A percentile compares a stretch with the other conserved stretches of the same genome.
phyloP scores from a whole-genome alignment of 108 stramenopile genomes.

The Skeletonema marinoi region DNA sequence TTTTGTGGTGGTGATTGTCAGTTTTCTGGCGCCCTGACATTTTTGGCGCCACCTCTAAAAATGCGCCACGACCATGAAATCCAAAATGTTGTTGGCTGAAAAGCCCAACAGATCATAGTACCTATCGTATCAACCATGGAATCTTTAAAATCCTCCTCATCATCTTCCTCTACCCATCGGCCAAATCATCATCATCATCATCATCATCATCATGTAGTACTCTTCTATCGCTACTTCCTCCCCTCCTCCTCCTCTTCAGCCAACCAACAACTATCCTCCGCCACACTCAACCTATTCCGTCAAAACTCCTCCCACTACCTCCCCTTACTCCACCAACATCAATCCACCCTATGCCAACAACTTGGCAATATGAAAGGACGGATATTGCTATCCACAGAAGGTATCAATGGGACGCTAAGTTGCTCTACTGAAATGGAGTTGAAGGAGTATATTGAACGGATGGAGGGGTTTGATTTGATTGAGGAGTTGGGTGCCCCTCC shows the following conservation, averaged over 20 bases:
- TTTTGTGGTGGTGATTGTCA: background rate
- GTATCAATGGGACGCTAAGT: constrained; percentile 80
- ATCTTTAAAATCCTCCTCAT: constrained; percentile 15
- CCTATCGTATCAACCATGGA: constrained; percentile 38
- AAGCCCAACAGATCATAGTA: too few species aligned
- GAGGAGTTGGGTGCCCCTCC: constrained; percentile 36
- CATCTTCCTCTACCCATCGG: background rate
- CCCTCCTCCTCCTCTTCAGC: constrained; percentile 6
- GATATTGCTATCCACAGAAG: constrained; percentile 65
- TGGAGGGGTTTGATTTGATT: constrained; percentile 62
- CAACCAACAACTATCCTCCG: background rate
- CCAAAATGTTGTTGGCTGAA: too few species aligned
- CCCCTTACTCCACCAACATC: constrained; percentile 29
- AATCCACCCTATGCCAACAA: constrained; percentile 38
- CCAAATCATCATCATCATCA: too few species aligned
- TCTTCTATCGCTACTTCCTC: constrained; percentile 80
- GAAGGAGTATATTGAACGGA: constrained; percentile 41
- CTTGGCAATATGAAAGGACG: constrained; percentile 56
- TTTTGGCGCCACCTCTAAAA: constrained; percentile 24
- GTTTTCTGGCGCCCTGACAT: background rate
- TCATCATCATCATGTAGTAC: constrained; percentile 37
- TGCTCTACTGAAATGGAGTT: constrained; percentile 25
- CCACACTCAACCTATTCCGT: constrained; percentile 23
- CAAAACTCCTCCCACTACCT: constrained; percentile 26
- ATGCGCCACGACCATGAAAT: too few species aligned